A percentile compares a stretch with the other conserved stretches of the same genome.
Evolutionary conservation across 1,284 basidiomycete species (phyloP).

Genomic region (Cutaneotrichosporon spelunceum): DNA sequence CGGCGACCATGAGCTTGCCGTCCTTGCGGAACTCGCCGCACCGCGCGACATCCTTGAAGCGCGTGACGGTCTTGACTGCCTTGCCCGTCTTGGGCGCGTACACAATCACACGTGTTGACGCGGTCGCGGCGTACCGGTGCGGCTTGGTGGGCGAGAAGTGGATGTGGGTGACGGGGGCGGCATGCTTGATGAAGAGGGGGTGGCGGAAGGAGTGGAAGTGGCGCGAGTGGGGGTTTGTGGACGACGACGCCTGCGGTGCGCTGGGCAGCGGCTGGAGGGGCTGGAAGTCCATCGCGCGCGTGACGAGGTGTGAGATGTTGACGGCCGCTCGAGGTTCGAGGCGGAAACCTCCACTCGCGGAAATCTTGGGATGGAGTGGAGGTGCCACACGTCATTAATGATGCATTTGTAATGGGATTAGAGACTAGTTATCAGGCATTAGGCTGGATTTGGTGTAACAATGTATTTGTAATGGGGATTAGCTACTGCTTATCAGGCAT

Average conservation of each 20-base stretch:
- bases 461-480: neutral
- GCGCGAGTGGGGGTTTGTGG: conserved; percentile 48
- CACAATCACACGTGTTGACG: conserved; percentile 89
- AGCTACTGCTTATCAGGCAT: neutral
- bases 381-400: conserved; percentile 5
- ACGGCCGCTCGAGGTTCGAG: neutral
- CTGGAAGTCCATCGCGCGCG: conserved; percentile 46
- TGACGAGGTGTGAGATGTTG: neutral
- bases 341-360: conserved; percentile 16
- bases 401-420: neutral
- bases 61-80: conserved; percentile 89
- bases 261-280: conserved; percentile 44
- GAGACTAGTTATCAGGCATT: neutral
- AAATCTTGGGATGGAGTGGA: conserved; percentile 9
- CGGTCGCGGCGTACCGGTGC: conserved; percentile 91
- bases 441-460: neutral
- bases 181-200: conserved; percentile 72
- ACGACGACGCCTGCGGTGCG: conserved; percentile 42
- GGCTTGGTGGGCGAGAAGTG: conserved; percentile 82
- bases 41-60: conserved; percentile 94
- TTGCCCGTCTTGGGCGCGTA: conserved; percentile 94
- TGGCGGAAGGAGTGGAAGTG: conserved; percentile 52
- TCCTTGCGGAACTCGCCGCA: conserved; percentile 83
- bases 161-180: conserved; percentile 85
- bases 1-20: conserved; percentile 91